Evolutionary conservation across 768 basidiomycete species (phyloP), one percentile per base, ranked within the genome.

Genomic region (Psilocybe tampanensis): DNA sequence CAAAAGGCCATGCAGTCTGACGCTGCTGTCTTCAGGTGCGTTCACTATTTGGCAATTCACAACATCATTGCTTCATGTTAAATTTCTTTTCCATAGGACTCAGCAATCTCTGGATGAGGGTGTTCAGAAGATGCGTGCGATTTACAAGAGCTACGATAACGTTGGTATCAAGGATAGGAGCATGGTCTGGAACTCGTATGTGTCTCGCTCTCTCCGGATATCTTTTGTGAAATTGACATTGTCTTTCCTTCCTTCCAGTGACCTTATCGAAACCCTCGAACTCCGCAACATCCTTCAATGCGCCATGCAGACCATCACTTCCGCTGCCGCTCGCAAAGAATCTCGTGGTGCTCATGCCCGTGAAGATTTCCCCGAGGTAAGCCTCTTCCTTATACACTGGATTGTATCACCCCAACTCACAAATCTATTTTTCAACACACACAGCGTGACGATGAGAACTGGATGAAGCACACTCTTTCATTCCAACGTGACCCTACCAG

Each of bases 161-260:
- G 91, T 99, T 62, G 92, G 95, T 52, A 92, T 97, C 80, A 95
- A 97, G 80, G 97, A 98, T 74, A 84, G 97, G 69, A 94, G 92
- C 75, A 92, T 98, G 95, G 97, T 98, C 74, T 99, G 96, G 97
- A 98, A 98, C 79, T 93, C 94, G 95, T 96, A 67, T 60, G 93
- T 69, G 18, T 41, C 21, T 36, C 2, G 23, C 49, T 47, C 36
- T 32, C 8, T 34, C 36, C n/a, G 36, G 5, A 22, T 9, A 13
- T 44, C n/a, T 32, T 49, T 34, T 36, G 60, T 15, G 13, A 24
- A 13, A 36, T 33, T 24, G 60, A 24, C 22, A 44, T 58, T 24
- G 43, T 50, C 33, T 56, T 29, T 33, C 60, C 45, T n/a, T 29
- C 29, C 41, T 21, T 60, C 58, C 2, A 95, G 94, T 64, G 97